Evolutionary conservation across 2,329 filamentous ascomycete species (phyloP).

Genomic region (Aspergillus unguis): DNA sequence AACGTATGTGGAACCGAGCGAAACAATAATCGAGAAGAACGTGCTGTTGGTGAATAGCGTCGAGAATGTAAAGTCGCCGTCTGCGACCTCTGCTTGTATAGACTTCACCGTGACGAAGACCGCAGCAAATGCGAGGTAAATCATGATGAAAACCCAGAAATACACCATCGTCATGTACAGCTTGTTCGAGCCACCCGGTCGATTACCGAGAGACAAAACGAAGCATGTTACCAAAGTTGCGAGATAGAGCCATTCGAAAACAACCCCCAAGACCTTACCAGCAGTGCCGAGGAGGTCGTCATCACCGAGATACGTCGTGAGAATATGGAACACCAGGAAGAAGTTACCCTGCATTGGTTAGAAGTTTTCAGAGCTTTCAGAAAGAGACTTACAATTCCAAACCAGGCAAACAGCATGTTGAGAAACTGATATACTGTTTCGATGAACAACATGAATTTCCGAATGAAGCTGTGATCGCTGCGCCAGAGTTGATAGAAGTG

Average conservation of each 20-base stretch:
- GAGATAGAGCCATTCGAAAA: slow-evolving; percentile 96
- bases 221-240: slow-evolving; percentile 91
- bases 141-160: slow-evolving; percentile 96
- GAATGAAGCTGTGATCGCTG: slow-evolving; percentile 79
- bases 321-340: slow-evolving; percentile 96
- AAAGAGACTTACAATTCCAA: slow-evolving; percentile 65
- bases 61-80: slow-evolving; percentile 63
- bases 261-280: slow-evolving; percentile 76
- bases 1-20: slow-evolving; percentile 84
- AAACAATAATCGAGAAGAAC: slow-evolving; percentile 92
- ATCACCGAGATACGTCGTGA: slow-evolving; percentile 79
- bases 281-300: slow-evolving; percentile 67
- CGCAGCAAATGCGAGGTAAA: slow-evolving; percentile 91
- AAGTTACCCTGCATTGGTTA: slow-evolving; percentile 67
- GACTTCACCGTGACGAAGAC: slow-evolving; percentile 89
- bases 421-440: slow-evolving; percentile 92
- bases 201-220: slow-evolving; percentile 88
- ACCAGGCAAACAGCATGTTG: slow-evolving; percentile 99
- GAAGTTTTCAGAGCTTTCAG: slow-evolving; percentile 7
- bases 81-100: slow-evolving; percentile 66
- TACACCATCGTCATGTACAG: slow-evolving; percentile 97
- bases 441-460: slow-evolving; percentile 85
- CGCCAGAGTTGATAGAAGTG: slow-evolving; percentile 97
- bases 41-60: slow-evolving; percentile 81
- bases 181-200: slow-evolving; percentile 87